Percentiles rank a stretch among this genome's conserved stretches.
phyloP scores from a whole-genome alignment of 78 protist genomes.

The Capsaspora owczarzaki region DNA sequence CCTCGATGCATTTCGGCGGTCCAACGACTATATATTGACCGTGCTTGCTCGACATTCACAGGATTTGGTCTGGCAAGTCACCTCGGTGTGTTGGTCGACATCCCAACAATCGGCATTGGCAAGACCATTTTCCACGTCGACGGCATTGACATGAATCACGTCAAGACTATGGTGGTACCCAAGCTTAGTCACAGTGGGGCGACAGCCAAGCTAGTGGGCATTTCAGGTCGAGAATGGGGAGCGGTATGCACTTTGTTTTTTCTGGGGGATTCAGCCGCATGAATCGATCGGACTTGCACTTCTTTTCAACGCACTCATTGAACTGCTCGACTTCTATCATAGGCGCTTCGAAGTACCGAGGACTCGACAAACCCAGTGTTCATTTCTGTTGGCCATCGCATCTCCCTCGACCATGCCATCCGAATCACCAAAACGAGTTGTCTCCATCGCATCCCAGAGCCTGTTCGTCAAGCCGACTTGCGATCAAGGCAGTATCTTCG shows the following conservation, averaged over 20 bases:
- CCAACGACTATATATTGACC: not conserved
- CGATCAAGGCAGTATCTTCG: conserved; percentile 3
- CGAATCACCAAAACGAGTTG: not conserved
- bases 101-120: conserved; percentile 34
- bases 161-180: not conserved
- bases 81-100: conserved; percentile 10
- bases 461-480: conserved; percentile 43
- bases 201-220: not conserved
- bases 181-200: not conserved
- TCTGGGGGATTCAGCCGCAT: not conserved
- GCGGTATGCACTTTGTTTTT: not conserved
- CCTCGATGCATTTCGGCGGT: not conserved
- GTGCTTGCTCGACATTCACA: not conserved
- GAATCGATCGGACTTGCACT: not conserved
- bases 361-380: not conserved
- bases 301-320: not conserved
- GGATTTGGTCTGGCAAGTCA: conserved; percentile 45
- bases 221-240: not conserved
- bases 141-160: not conserved
- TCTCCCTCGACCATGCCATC: conserved; percentile 19
- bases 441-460: conserved; percentile 33
- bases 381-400: conserved; percentile 37
- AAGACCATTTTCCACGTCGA: conserved; percentile 20
- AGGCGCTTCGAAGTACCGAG: not conserved
- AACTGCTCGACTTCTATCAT: not conserved